Base-by-base conservation (phyloP, 2,329 filamentous ascomycete genomes). In the Clarireedia monteithiana region DNA sequence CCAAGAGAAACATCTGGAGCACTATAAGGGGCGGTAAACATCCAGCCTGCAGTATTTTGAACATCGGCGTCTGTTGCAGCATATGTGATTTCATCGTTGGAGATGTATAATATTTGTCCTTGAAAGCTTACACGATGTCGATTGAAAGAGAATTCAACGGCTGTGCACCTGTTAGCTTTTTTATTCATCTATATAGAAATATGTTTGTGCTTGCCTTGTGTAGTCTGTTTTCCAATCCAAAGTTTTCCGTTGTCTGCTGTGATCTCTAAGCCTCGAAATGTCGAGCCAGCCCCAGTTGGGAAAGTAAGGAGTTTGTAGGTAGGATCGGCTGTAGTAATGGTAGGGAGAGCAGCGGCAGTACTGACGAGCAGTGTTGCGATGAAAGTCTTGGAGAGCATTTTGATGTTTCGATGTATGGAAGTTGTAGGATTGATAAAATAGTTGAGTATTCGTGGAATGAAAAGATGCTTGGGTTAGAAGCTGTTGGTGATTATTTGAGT, bases 211-310 rank as follows among this genome's bases (percentile, higher is more conserved):
- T 44, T 50, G 50, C 53, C 38, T 36, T 36, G 53, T 7, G 56
- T 12, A n/a, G 53, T 39, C 0, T n/a, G 5, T 26, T 58, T 58
- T 45, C 56, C 56, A 6, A 58, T 48, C 15, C 27, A 58, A 36
- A 58, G 49, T 36, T 6, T 6, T 7, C 34, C 24, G 3, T 26
- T 26, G 5, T 1, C 2, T 15, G 56, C 53, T n/a, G 12, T 27
- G 46, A 58, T 55, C n/a, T 34, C 30, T 12, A 34, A 12, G 14
- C n/a, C 17, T 27, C 15, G 38, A 6, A n/a, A 40, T 58, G 52
- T n/a, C 51, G 10, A 12, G 12, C 56, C 56, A 1, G 51, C 49
- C 15, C 20, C 9, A 26, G 49, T 56, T 23, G 75, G 2, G 23
- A 34, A 34, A 34, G 30, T 34, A 34, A 56, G 14, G 5, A 58